A percentile compares a stretch with the other conserved stretches of the same genome.
Evolutionary conservation across 1,139 yeast genomes (phyloP).

Genomic region (Yamadazyma epiphylla): DNA sequence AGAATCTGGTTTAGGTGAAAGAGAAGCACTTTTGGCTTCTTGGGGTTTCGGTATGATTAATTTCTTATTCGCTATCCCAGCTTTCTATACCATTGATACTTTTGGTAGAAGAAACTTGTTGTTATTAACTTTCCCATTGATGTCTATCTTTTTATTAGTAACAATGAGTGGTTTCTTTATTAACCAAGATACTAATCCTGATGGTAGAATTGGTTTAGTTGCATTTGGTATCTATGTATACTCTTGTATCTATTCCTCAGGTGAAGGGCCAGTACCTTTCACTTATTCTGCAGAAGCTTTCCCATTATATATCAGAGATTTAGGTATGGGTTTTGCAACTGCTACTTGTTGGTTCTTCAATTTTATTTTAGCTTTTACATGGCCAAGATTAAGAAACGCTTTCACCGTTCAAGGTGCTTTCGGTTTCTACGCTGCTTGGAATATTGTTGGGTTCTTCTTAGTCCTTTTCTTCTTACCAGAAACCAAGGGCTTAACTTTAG

Average conservation of each 20-base stretch:
- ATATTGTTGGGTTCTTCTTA: constrained; percentile 66
- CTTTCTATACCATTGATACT: constrained; percentile 75
- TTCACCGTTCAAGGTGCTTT: constrained; percentile 82
- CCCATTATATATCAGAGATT: constrained; percentile 78
- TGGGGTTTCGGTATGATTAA: constrained; percentile 86
- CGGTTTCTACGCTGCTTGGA: constrained; percentile 89
- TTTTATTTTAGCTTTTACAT: constrained; percentile 74
- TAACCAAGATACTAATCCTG: constrained; percentile 28
- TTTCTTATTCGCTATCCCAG: constrained; percentile 79
- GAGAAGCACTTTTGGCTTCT: constrained; percentile 69
- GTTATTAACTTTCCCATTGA: constrained; percentile 70
- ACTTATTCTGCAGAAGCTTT: constrained; percentile 83
- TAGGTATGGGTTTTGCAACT: constrained; percentile 83
- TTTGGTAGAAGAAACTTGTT: constrained; percentile 74
- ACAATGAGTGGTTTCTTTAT: constrained; percentile 80
- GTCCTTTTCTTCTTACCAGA: constrained; percentile 68
- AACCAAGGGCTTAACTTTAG: constrained; percentile 65
- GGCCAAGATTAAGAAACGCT: constrained; percentile 69
- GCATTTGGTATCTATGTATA: constrained; percentile 72
- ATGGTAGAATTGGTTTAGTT: constrained; percentile 62
- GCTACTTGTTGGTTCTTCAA: constrained; percentile 87
- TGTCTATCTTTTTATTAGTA: constrained; percentile 62
- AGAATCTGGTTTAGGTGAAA: constrained; percentile 59
- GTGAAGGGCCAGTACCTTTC: constrained; percentile 91
- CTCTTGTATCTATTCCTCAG: constrained; percentile 73